These are phyloP conservation scores for Carex littledalei DNA, from an alignment of 176 grass and related monocot genomes.

Conservation along the genomic window DNA sequence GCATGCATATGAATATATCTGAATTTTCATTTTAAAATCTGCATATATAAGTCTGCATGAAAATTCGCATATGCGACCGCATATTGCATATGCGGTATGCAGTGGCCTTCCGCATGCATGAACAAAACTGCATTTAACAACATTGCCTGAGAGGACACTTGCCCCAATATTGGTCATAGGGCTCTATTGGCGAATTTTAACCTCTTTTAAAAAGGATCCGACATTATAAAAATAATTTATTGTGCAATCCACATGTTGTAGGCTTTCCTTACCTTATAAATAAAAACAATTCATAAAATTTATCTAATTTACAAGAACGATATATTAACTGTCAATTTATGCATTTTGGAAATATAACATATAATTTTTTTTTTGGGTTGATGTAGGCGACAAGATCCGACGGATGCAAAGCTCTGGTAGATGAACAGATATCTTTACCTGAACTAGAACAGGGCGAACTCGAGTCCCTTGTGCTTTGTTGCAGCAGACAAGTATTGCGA, in stretches of 20 bases:
- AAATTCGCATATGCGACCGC: too few species aligned
- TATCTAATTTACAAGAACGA: too few species aligned
- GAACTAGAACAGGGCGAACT: slow-evolving; percentile 71
- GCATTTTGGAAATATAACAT: not conserved
- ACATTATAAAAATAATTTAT: not conserved
- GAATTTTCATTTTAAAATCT: too few species aligned
- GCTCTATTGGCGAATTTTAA: slow-evolving; percentile 45
- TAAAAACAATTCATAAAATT: too few species aligned
- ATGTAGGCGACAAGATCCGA: slow-evolving; percentile 53
- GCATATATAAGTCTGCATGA: too few species aligned
- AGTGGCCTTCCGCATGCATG: too few species aligned
- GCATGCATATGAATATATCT: too few species aligned
- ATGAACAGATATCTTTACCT: slow-evolving; percentile 34
- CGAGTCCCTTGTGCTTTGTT: slow-evolving; percentile 29
- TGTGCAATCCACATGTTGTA: not conserved
- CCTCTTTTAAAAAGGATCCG: not conserved
- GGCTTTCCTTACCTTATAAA: not conserved
- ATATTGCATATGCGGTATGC: too few species aligned
- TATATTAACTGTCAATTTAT: not conserved
- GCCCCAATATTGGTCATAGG: slow-evolving; percentile 33
- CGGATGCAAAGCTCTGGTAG: slow-evolving; percentile 55
- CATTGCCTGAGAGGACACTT: too few species aligned
- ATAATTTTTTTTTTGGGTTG: not conserved
- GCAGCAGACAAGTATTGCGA: slow-evolving; percentile 86
- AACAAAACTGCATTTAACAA: too few species aligned